Evolutionary conservation across 1,284 basidiomycete species (phyloP).

Genomic region (Tremellales sp.): DNA sequence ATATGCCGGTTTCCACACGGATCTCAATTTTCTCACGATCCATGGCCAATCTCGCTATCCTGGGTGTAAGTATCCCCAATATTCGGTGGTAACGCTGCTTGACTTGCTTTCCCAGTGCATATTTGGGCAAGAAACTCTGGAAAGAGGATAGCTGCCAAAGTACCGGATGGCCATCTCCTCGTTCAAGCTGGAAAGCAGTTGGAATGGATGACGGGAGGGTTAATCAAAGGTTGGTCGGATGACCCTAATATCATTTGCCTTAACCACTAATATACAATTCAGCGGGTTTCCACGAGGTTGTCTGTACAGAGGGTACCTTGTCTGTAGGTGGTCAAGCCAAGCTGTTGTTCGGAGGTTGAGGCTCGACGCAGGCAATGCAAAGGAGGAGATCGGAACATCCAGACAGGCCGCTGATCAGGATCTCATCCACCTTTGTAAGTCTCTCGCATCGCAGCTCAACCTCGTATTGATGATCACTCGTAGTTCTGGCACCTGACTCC

Average conservation of each 20-base stretch:
- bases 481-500: constrained; percentile 85
- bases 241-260: neutral
- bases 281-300: constrained; percentile 86
- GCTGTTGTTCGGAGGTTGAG: neutral
- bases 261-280: neutral
- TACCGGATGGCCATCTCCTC: constrained; percentile 59
- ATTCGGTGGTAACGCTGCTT: neutral
- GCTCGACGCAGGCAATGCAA: constrained; percentile 67
- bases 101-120: constrained; percentile 48
- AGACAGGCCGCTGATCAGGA: constrained; percentile 77
- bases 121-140: constrained; percentile 90
- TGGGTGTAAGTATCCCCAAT: constrained; percentile 29
- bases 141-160: constrained; percentile 75
- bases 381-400: constrained; percentile 58
- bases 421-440: constrained; percentile 75
- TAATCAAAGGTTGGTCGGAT: constrained; percentile 60
- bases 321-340: constrained; percentile 51
- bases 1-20: constrained; percentile 80
- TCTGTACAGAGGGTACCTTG: constrained; percentile 73
- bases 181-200: constrained; percentile 89
- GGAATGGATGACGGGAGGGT: constrained; percentile 78
- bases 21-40: constrained; percentile 61
- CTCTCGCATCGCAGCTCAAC: neutral
- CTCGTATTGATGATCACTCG: constrained; percentile 3
- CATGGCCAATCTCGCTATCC: constrained; percentile 69